A percentile compares a stretch with the other conserved stretches of the same genome.
These are phyloP conservation scores for Nothopassalora personata DNA, from an alignment of 2,329 filamentous ascomycete genomes.

Conservation along the genomic window DNA sequence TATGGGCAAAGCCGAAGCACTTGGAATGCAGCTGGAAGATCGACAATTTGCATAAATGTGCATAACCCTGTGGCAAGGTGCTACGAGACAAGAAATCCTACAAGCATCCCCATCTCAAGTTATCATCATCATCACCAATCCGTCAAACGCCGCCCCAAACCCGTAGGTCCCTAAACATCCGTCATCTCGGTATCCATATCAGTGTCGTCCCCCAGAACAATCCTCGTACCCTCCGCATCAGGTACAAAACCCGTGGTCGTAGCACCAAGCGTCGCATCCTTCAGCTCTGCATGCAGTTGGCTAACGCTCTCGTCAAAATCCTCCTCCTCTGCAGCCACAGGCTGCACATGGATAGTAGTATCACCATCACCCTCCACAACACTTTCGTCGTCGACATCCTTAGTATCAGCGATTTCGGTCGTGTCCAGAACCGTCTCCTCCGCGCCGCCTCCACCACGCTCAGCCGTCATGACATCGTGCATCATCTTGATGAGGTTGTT, in stretches of 20 bases:
- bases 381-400: constrained; percentile 11
- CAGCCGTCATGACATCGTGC: constrained; percentile 35
- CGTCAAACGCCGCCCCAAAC: background rate
- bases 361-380: constrained; percentile 12
- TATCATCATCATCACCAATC: background rate
- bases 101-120: background rate
- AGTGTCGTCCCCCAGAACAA: constrained; percentile 24
- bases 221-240: constrained; percentile 35
- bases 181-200: constrained; percentile 23
- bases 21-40: background rate
- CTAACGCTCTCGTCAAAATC: constrained; percentile 23
- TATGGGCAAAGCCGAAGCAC: background rate
- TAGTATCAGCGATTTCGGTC: constrained; percentile 19
- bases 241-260: constrained; percentile 22
- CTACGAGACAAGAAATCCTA: background rate
- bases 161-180: constrained; percentile 13
- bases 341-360: constrained; percentile 5
- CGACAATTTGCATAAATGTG: background rate
- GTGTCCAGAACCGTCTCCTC: constrained; percentile 30
- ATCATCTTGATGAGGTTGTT: constrained; percentile 49
- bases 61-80: background rate
- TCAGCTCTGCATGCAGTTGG: constrained; percentile 25
- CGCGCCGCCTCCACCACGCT: constrained; percentile 29
- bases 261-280: constrained; percentile 23
- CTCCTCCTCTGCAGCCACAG: constrained; percentile 3